phyloP scores from a whole-genome alignment of 768 basidiomycete species.

The Baorangia bicolor region DNA sequence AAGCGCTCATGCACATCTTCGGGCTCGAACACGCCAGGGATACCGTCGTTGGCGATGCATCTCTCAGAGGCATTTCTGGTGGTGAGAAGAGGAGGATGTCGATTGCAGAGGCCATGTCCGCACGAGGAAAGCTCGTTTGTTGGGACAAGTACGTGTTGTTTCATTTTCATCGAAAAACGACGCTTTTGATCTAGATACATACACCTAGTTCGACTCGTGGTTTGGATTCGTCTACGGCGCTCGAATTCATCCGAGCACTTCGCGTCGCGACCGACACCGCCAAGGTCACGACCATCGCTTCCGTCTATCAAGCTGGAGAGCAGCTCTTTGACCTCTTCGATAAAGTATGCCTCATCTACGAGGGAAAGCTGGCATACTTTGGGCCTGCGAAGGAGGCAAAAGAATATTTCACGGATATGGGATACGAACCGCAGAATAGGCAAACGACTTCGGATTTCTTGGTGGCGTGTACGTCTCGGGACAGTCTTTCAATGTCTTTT shows the following conservation, averaged over 20 bases:
- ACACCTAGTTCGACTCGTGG: conserved; percentile 61
- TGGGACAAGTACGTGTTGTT: conserved; percentile 69
- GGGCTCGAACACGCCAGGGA: conserved; percentile 71
- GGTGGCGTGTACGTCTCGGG: conserved; percentile 39
- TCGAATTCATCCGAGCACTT: conserved; percentile 69
- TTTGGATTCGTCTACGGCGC: conserved; percentile 66
- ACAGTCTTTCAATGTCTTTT: conserved; percentile 15
- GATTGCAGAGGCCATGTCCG: conserved; percentile 69
- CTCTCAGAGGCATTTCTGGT: conserved; percentile 70
- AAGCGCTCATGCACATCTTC: conserved; percentile 65
- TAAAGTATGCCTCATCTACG: conserved; percentile 30
- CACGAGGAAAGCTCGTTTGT: conserved; percentile 57
- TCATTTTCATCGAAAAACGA: background rate
- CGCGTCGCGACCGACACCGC: conserved; percentile 61
- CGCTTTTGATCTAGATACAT: background rate
- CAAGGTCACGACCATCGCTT: conserved; percentile 64
- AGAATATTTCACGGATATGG: conserved; percentile 3
- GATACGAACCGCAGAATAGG: conserved; percentile 51
- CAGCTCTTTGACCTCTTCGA: conserved; percentile 62
- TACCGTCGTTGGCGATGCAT: conserved; percentile 77
- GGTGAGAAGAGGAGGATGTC: conserved; percentile 83
- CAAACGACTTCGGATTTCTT: conserved; percentile 65
- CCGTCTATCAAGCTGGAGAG: conserved; percentile 84
- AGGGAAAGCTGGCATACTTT: conserved; percentile 10
- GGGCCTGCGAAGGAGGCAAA: conserved; percentile 2